Base-by-base conservation (phyloP, 495 filamentous ascomycete genomes). In the Aeminium ludgeri region DNA sequence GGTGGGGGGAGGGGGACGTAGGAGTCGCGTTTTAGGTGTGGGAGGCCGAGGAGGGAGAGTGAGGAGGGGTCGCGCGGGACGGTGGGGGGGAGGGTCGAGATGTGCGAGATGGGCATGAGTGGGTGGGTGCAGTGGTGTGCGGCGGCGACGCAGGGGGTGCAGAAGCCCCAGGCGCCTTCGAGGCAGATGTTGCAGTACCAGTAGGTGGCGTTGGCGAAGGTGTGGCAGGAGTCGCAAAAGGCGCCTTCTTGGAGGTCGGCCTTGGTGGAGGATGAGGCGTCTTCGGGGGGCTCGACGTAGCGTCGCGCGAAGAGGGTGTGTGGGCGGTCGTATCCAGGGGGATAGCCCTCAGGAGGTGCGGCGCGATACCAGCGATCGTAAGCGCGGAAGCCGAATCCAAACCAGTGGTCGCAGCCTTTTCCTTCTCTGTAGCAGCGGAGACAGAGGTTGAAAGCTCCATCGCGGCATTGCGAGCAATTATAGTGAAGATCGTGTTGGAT, bases 141-240 rank as follows among this genome's bases (percentile, higher is more conserved):
- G 56, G 73, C 73, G 34, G 82, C 82, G 20, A 92, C 82, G 53
- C 86, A 94, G 41, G 59, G 53, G 44, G 78, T 78, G 60, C 86
- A 94, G 51, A 82, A 93, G 0, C 86, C 86, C 86, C 85, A 94
- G 51, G 86, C 84, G 19, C 81, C 85, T 40, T 86, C 77, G 50
- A 92, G 91, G 59, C 86, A 94, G 29, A 64, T 49, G 40, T 73
- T 71, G 57, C 86, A 94, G 43, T 78, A 72, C 85, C 84, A 94
- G 54, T 77, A 85, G 54, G 78, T 82, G 17, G 76, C 68, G 44
- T 89, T 83, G 0, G 82, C 65, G 57, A 70, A 75, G 0, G 69
- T 64, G n/a, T 65, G 59, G 52, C 86, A 94, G 30, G 70, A 67
- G 19, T 73, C 69, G 59, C 86, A 94, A 57, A 94, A 93, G 17